Evolutionary conservation across 495 filamentous ascomycete species (phyloP).

Genomic region (Rhypophila decipiens): DNA sequence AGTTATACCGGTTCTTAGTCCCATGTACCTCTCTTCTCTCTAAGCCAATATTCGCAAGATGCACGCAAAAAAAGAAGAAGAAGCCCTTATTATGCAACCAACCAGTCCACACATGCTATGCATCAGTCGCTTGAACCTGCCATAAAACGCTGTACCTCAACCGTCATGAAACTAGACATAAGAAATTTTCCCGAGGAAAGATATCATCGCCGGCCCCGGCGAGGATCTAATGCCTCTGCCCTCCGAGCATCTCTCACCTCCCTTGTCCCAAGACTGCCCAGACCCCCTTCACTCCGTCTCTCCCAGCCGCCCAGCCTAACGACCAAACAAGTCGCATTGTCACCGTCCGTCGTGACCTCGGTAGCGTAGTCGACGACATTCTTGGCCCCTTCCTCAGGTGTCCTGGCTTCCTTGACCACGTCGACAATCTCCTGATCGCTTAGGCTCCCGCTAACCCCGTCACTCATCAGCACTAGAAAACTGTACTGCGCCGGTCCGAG

Average conservation of each 20-base stretch:
- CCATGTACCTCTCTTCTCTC: no score
- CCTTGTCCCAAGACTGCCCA: constrained; percentile 83
- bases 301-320: constrained; percentile 93
- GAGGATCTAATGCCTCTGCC: constrained; percentile 80
- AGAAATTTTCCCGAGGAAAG: no score
- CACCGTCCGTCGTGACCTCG: constrained; percentile 73
- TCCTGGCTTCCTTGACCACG: constrained; percentile 85
- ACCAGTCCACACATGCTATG: no score
- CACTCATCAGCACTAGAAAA: constrained; percentile 81
- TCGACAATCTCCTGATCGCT: constrained; percentile 93
- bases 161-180: no score
- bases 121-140: no score
- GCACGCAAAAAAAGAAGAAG: no score
- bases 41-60: no score
- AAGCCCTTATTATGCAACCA: no score
- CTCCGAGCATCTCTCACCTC: constrained; percentile 81
- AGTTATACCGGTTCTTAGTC: no score
- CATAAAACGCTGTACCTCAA: no score
- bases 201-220: no score
- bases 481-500: constrained; percentile 73
- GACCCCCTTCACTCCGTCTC: constrained; percentile 76
- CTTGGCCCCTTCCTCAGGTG: constrained; percentile 75
- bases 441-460: constrained; percentile 78
- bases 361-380: constrained; percentile 80
- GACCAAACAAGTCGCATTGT: constrained; percentile 94